These are phyloP conservation scores for Ustilago curta DNA, from an alignment of 1,284 basidiomycete species.

Conservation along the genomic window DNA sequence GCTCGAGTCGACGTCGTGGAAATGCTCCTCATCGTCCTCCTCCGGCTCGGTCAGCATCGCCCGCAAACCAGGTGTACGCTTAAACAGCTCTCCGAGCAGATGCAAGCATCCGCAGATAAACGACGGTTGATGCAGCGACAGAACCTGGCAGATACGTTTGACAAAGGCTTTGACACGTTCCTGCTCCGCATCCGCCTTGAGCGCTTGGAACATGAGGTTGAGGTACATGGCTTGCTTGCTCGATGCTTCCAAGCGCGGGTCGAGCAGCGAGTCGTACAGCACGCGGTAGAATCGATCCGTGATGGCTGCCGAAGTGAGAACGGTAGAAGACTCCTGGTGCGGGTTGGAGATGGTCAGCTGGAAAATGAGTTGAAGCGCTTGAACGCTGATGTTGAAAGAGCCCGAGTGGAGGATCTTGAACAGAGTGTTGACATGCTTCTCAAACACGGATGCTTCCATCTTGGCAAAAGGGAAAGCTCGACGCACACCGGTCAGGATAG, in stretches of 20 bases:
- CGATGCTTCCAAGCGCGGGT: constrained; percentile 82
- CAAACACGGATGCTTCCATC: constrained; percentile 77
- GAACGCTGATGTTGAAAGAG: constrained; percentile 93
- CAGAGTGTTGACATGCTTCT: constrained; percentile 89
- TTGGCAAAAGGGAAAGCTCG: constrained; percentile 93
- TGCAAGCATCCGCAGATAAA: constrained; percentile 89
- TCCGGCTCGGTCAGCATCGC: constrained; percentile 75
- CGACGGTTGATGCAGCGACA: constrained; percentile 82
- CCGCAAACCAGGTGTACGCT: constrained; percentile 78
- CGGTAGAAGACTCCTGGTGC: constrained; percentile 31
- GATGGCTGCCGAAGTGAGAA: constrained; percentile 68
- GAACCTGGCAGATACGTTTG: constrained; percentile 85
- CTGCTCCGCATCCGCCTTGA: constrained; percentile 81
- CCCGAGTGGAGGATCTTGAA: constrained; percentile 93
- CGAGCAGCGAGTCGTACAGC: constrained; percentile 88
- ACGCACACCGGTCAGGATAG: constrained; percentile 93
- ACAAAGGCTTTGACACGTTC: constrained; percentile 85
- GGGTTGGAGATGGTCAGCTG: constrained; percentile 74
- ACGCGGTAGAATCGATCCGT: constrained; percentile 84
- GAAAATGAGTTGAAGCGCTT: constrained; percentile 91
- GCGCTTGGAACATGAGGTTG: constrained; percentile 91
- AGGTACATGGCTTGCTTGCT: constrained; percentile 98
- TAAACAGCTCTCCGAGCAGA: constrained; percentile 77
- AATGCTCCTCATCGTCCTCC: constrained; percentile 72
- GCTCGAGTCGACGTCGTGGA: constrained; percentile 71